Percentiles rank a stretch among this genome's conserved stretches.
These are phyloP conservation scores for Raphidocelis subcapitata DNA, from an alignment of 139 green algal genomes.

Conservation along the genomic window DNA sequence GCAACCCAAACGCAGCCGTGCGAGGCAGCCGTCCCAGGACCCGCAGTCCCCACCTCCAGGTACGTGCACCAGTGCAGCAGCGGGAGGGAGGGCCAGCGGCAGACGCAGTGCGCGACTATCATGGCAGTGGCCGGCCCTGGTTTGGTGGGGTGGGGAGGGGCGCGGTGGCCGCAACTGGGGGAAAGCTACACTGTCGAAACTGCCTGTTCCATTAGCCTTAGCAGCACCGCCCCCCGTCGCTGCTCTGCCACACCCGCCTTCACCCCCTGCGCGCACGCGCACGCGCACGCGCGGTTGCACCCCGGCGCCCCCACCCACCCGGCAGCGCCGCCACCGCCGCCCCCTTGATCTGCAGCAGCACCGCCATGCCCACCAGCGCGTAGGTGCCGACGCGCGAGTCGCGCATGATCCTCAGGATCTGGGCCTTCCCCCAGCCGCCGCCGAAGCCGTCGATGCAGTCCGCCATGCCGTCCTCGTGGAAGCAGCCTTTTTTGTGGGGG, in stretches of 20 bases:
- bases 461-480: slow-evolving; percentile 56
- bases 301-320: no score
- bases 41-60: slow-evolving; percentile 28
- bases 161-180: no score
- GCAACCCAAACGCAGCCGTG: no score
- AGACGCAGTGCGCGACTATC: slow-evolving; percentile 32
- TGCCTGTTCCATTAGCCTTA: no score
- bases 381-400: slow-evolving; percentile 58
- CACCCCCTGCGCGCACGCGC: no score
- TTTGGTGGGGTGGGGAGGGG: no score
- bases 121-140: slow-evolving; percentile 10
- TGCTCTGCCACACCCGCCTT: no score
- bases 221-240: no score
- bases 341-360: slow-evolving; percentile 46
- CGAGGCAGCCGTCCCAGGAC: no score
- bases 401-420: slow-evolving; percentile 68
- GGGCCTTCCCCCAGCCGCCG: slow-evolving; percentile 47
- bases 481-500: slow-evolving; percentile 32
- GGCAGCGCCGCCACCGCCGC: slow-evolving; percentile 16
- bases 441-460: slow-evolving; percentile 49
- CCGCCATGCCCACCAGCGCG: slow-evolving; percentile 41
- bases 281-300: no score
- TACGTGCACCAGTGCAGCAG: slow-evolving; percentile 40
- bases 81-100: slow-evolving; percentile 41
- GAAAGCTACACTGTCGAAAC: no score